phyloP scores from a whole-genome alignment of 495 filamentous ascomycete genomes.

The Extremus antarcticus region DNA sequence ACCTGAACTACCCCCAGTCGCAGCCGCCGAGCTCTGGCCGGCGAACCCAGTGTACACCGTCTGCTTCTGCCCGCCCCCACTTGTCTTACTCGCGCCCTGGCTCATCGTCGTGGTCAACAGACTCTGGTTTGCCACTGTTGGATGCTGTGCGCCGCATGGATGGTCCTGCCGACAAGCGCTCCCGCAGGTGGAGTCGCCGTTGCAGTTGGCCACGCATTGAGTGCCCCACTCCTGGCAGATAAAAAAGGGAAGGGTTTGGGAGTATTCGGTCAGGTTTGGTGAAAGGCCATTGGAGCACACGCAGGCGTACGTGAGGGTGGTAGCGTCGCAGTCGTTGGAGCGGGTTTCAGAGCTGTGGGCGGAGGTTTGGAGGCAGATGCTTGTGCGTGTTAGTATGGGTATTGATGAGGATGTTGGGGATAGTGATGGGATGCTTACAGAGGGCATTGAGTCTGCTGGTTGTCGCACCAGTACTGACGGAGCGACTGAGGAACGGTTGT shows the following conservation, averaged over 20 bases:
- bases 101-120: background rate
- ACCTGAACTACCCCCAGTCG: background rate
- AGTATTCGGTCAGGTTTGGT: conserved; percentile 44
- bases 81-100: background rate
- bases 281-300: conserved; percentile 41
- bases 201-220: conserved; percentile 43
- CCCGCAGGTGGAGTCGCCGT: conserved; percentile 48
- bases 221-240: conserved; percentile 41
- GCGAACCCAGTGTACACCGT: conserved; percentile 8
- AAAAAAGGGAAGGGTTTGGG: conserved; percentile 46
- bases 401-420: background rate
- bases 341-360: conserved; percentile 40
- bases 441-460: conserved; percentile 15
- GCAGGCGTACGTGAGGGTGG: conserved; percentile 42
- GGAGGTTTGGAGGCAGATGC: conserved; percentile 63
- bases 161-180: conserved; percentile 54
- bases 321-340: conserved; percentile 56
- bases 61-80: background rate
- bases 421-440: conserved; percentile 13
- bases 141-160: conserved; percentile 61
- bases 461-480: conserved; percentile 17
- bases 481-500: conserved; percentile 35
- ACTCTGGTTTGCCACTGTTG: conserved; percentile 5
- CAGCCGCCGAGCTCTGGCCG: background rate
- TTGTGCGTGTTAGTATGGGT: conserved; percentile 26